Evolutionary conservation across 2,329 filamentous ascomycete species (phyloP).

Genomic region (Raffaelea albimanens): DNA sequence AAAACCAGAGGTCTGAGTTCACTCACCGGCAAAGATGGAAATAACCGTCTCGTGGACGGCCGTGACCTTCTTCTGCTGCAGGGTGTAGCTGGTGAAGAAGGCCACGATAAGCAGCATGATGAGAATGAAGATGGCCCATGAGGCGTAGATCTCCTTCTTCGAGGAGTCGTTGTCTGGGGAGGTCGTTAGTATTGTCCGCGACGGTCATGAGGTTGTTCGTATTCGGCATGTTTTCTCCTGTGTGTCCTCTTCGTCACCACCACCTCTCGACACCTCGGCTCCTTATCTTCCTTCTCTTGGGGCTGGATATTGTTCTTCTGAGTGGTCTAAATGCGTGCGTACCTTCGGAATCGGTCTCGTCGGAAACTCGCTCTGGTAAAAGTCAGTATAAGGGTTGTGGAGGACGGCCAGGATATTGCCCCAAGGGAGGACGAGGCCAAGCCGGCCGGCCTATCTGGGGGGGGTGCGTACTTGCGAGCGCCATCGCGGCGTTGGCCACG

Average conservation of each 20-base stretch:
- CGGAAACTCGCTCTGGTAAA: conserved; percentile 29
- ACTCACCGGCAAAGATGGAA: conserved; percentile 94
- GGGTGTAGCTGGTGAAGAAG: conserved; percentile 92
- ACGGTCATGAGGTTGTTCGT: neutral
- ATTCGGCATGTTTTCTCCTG: no score
- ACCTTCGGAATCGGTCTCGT: conserved; percentile 39
- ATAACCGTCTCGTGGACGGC: conserved; percentile 97
- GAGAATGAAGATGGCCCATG: conserved; percentile 95
- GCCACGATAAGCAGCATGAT: conserved; percentile 89
- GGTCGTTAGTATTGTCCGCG: conserved; percentile 10
- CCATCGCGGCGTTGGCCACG: conserved; percentile 25
- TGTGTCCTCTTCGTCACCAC: neutral
- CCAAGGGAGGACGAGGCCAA: no score
- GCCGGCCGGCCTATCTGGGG: no score
- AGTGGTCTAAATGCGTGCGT: no score
- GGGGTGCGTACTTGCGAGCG: conserved; percentile 31
- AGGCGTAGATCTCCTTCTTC: conserved; percentile 88
- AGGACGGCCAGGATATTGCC: no score
- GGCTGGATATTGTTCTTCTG: no score
- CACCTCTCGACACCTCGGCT: no score
- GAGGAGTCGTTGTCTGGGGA: conserved; percentile 61
- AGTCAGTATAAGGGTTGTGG: neutral
- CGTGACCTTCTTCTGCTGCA: conserved; percentile 94
- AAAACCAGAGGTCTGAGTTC: no score
- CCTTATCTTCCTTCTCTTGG: no score